Evolutionary conservation across 305 asterid species (phyloP).

Genomic region (Solanum hybrid): DNA sequence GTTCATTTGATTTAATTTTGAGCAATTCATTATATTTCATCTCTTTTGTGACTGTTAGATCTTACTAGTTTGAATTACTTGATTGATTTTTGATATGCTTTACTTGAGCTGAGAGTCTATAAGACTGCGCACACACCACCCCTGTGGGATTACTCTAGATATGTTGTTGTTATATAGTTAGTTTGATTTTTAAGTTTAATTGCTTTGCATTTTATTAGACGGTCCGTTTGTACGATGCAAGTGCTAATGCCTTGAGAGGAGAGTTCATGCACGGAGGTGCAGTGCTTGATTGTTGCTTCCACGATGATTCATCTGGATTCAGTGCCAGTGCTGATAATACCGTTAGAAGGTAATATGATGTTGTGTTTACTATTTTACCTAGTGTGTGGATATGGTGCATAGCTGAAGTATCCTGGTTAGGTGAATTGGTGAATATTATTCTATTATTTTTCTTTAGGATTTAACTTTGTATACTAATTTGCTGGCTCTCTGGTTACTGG

Average conservation of each 20-base stretch:
- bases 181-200: neutral
- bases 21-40: neutral
- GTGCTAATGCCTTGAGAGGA: slow-evolving; percentile 65
- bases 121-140: neutral
- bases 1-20: neutral
- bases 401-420: neutral
- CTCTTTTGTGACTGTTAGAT: neutral
- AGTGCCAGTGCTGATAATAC: slow-evolving; percentile 75
- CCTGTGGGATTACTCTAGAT: neutral
- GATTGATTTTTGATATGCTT: neutral
- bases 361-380: neutral
- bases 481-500: neutral
- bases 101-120: neutral
- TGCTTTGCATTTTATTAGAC: slow-evolving; percentile 29
- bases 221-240: slow-evolving; percentile 85
- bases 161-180: neutral
- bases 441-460: neutral
- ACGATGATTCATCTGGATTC: slow-evolving; percentile 92
- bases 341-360: slow-evolving; percentile 51
- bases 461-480: neutral
- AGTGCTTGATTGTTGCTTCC: slow-evolving; percentile 91
- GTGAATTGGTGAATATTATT: neutral
- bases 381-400: neutral
- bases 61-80: neutral
- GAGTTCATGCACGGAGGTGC: slow-evolving; percentile 86